Base-by-base conservation (phyloP, 1,284 basidiomycete genomes). In the Cystobasidium sp. region DNA sequence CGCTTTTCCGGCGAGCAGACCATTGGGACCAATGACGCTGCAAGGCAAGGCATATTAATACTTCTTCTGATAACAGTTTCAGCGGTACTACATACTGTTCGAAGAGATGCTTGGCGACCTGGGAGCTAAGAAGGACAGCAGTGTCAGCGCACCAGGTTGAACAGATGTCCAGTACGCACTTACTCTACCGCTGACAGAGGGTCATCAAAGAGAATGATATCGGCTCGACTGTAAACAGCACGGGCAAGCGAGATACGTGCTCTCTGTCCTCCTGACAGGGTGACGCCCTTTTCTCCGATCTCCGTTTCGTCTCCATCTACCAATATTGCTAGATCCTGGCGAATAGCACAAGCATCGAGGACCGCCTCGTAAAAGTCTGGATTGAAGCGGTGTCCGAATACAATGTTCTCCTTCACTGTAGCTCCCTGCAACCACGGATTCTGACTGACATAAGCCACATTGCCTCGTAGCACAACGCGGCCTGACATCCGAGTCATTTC, bases 311-410 rank as follows among this genome's bases (percentile, higher is more conserved):
- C 90, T 0, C 90, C 91, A 18, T 90, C 81, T 0, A 87, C 83
- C 24, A 97, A 85, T 22, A 96, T 84, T 0, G 87, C 88, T 14
- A 97, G 82, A 82, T 97, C 95, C 22, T 88, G 88, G 18, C 87
- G 85, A 16, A 97, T 86, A 0, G 94, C 94, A 80, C 95, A 98
- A 8, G 94, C 94, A 88, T 78, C 77, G 24, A 82, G 51, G 24
- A 80, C 77, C 6, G 63, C 55, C 78, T 78, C 76, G 78, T 85
- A 85, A 61, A 83, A 83, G 49, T 81, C 81, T 76, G 91, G 89
- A 72, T 97, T 92, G 76, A 91, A 97, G 76, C 89, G 87, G 81
- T 94, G 91, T 8, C 90, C 94, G 83, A 97, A 97, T 46, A 93
- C 80, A 75, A 97, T 96, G 79, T 96, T 97, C 67, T 94, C 91